Conservation (phyloP, 1,139 yeast genomes). For the Maudiozyma humilis region DNA sequence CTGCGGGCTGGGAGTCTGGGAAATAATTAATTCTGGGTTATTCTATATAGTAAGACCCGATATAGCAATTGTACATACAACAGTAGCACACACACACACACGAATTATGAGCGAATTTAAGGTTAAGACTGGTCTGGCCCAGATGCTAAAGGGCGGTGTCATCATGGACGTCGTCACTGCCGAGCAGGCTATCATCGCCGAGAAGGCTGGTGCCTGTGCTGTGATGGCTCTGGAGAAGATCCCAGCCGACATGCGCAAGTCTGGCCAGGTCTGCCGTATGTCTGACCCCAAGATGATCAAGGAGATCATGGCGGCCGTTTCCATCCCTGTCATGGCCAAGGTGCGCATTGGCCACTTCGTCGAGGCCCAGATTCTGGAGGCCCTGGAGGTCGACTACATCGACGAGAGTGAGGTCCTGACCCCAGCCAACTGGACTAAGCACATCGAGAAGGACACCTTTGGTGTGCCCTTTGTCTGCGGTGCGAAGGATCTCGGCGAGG, state of each 20-base stretch:
- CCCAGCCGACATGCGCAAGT: conserved; percentile 80
- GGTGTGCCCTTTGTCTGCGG: conserved; percentile 83
- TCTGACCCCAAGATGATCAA: conserved; percentile 77
- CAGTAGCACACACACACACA: no score
- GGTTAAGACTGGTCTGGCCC: conserved; percentile 75
- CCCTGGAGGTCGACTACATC: conserved; percentile 68
- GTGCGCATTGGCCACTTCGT: conserved; percentile 80
- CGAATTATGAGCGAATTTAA: conserved; percentile 40
- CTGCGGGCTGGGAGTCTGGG: no score
- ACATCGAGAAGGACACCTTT: conserved; percentile 54
- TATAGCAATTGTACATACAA: no score
- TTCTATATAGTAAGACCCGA: no score
- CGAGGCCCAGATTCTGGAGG: conserved; percentile 74
- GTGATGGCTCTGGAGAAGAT: conserved; percentile 85
- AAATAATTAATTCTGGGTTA: no score
- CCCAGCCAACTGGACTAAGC: conserved; percentile 65
- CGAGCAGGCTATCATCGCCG: conserved; percentile 63
- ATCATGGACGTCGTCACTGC: conserved; percentile 55
- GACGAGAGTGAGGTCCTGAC: conserved; percentile 83
- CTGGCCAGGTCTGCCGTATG: conserved; percentile 84
- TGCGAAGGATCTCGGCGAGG: conserved; percentile 77
- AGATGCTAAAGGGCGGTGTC: conserved; percentile 78
- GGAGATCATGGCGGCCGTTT: conserved; percentile 59
- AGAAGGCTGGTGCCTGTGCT: conserved; percentile 82
- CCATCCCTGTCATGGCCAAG: conserved; percentile 82